Evolutionary conservation across 805 yeast species (phyloP), one percentile per base, ranked within the genome.

Genomic region (Scheffersomyces coipomensis): DNA sequence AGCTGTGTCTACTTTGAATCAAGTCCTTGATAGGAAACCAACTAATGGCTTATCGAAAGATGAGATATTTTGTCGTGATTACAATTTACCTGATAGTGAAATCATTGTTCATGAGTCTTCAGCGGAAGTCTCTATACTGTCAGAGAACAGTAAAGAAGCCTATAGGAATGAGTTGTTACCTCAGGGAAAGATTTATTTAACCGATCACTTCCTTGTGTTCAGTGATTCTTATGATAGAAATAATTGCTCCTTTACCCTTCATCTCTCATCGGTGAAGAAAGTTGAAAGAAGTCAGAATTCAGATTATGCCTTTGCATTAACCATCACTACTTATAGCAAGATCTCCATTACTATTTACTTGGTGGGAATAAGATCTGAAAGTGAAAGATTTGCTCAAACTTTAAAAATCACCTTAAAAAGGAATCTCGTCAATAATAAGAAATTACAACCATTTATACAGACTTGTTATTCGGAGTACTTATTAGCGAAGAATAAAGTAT

Each of bases 391-490:
- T 61, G 87, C 95, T 33, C 81, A 78, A 27, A 68, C 66, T 23
- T 66, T 91, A 46, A 85, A 83, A 53, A 62, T 71, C 5, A 71
- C 78, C 26, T 66, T 89, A 47, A 80, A 75, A 51, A 71, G 75
- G 29, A 88, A 87, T 52, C 66, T 86, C 19, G 69, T 78, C 2
- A 74, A 79, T 44, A 83, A 88, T 9, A 73, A 77, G 38, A 67
- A 72, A 24, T 66, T 91, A 42, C 79, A 75, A 18, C 79, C 81
- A 1, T 88, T 88, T 49, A 64, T 88, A 19, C 72, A 73, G 25
- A 70, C 89, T 0, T 76, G 91, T 40, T 91, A 89, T 60, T 90
- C 98, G 0, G 98, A 91, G 58, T 91, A 81, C 54, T 66, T 85
- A 27, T 63, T 90, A 34, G 71, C 83, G 29, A 78, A 83, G 44